These are phyloP conservation scores for Hanseniaspora pseudoguilliermondii DNA, from an alignment of 805 yeast species.

Conservation along the genomic window DNA sequence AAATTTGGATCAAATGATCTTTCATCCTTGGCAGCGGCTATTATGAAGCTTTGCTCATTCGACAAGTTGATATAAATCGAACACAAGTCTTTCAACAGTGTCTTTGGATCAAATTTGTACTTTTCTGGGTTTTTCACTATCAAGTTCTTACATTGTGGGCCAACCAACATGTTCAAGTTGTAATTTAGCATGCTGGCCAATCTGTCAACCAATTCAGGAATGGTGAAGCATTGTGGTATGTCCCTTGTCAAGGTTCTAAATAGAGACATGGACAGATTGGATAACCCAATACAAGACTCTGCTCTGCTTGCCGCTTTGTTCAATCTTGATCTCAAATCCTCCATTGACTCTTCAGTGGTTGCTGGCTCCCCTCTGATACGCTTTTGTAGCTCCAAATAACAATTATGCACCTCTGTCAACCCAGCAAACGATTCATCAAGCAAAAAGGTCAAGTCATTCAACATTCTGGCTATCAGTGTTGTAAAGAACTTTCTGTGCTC, in stretches of 20 bases:
- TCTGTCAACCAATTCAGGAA: slow-evolving; percentile 83
- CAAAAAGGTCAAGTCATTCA: slow-evolving; percentile 84
- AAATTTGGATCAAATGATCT: slow-evolving; percentile 64
- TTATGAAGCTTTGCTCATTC: slow-evolving; percentile 48
- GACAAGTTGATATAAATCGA: slow-evolving; percentile 67
- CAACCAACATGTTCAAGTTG: slow-evolving; percentile 82
- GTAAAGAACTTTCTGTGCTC: slow-evolving; percentile 62
- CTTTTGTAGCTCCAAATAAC: slow-evolving; percentile 50
- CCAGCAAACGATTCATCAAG: slow-evolving; percentile 82
- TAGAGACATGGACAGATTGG: slow-evolving; percentile 68
- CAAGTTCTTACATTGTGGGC: slow-evolving; percentile 82
- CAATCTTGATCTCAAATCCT: slow-evolving; percentile 48
- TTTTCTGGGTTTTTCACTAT: slow-evolving; percentile 74
- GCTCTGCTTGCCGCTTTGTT: slow-evolving; percentile 62
- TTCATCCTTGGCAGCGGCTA: slow-evolving; percentile 81
- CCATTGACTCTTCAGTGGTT: slow-evolving; percentile 38
- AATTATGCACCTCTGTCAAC: slow-evolving; percentile 60
- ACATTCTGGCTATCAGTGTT: slow-evolving; percentile 83
- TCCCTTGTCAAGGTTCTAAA: slow-evolving; percentile 74
- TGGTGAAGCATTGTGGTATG: slow-evolving; percentile 73
- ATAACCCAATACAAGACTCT: slow-evolving; percentile 64
- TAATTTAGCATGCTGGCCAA: slow-evolving; percentile 92
- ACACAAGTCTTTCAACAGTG: slow-evolving; percentile 53
- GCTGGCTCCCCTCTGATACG: slow-evolving; percentile 31
- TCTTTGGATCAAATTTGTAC: slow-evolving; percentile 71